Evolutionary conservation across 1,284 basidiomycete genomes (phyloP).

Genomic region (Microbotryum saponariae): DNA sequence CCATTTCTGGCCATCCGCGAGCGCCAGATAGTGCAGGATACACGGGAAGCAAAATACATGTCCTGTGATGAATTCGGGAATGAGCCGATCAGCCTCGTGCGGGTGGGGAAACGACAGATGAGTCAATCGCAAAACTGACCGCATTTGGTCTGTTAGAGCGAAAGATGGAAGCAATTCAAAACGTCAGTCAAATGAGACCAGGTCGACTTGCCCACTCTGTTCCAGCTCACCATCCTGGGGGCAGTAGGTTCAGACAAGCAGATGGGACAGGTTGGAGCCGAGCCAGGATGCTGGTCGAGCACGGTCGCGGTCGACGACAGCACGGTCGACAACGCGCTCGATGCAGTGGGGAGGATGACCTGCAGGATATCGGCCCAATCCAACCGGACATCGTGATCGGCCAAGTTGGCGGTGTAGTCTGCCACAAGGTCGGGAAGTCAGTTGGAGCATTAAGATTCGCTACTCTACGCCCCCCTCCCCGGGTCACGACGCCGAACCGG

Average conservation of each 20-base stretch:
- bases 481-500: background rate
- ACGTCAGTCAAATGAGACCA: conserved; percentile 17
- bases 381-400: conserved; percentile 60
- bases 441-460: too few relatives aligned
- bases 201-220: conserved; percentile 60
- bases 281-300: conserved; percentile 13
- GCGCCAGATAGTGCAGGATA: conserved; percentile 77
- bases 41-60: conserved; percentile 58
- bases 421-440: background rate
- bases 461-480: background rate
- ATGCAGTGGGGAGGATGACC: conserved; percentile 74
- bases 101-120: background rate
- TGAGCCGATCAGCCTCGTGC: background rate
- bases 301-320: conserved; percentile 28
- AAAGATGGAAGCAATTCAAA: background rate
- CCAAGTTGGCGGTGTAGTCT: conserved; percentile 89
- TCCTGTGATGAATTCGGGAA: background rate
- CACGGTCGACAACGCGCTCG: conserved; percentile 37
- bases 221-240: conserved; percentile 94
- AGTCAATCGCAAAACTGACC: conserved; percentile 5
- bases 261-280: conserved; percentile 72
- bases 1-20: conserved; percentile 62
- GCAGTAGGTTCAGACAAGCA: conserved; percentile 85
- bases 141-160: conserved; percentile 25
- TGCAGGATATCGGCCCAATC: conserved; percentile 96